Conservation (phyloP, 352 stramenopile species). For the Phytophthora pluvialis region DNA sequence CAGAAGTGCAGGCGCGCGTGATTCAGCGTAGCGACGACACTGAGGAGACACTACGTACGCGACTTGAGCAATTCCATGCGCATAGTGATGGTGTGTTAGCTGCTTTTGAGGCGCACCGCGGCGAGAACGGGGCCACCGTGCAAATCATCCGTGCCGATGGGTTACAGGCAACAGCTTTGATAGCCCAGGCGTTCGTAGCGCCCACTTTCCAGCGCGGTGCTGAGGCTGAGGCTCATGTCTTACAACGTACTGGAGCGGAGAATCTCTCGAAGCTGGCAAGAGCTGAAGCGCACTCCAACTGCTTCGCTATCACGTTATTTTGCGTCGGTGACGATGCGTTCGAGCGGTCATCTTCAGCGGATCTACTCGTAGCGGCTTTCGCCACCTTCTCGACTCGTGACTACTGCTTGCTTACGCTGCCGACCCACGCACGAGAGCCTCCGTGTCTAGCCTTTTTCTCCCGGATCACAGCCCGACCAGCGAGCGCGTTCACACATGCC, state of each 20-base stretch:
- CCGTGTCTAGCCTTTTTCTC: constrained; percentile 58
- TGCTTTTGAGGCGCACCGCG: constrained; percentile 42
- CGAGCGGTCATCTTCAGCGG: constrained; percentile 45
- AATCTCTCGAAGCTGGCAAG: constrained; percentile 38
- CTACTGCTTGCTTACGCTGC: constrained; percentile 64
- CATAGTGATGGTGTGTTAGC: constrained; percentile 66
- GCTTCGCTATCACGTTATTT: constrained; percentile 70
- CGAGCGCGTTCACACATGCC: constrained; percentile 62
- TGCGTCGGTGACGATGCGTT: constrained; percentile 55
- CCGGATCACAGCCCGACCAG: constrained; percentile 40
- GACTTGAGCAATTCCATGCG: constrained; percentile 89
- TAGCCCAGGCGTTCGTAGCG: constrained; percentile 53
- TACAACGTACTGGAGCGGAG: constrained; percentile 33
- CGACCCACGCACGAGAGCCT: constrained; percentile 54
- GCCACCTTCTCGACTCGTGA: constrained; percentile 57
- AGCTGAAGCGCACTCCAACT: constrained; percentile 55
- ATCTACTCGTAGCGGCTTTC: constrained; percentile 61
- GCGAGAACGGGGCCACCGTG: constrained; percentile 23
- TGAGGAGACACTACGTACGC: constrained; percentile 89
- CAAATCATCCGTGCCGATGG: constrained; percentile 71
- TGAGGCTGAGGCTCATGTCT: constrained; percentile 38
- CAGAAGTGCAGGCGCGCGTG: constrained; percentile 64
- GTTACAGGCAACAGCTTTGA: constrained; percentile 48
- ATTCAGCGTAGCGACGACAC: constrained; percentile 94
- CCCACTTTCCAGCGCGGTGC: constrained; percentile 56